Conservation (phyloP, 257 asterid genomes). For the Solanum tacnaense region DNA sequence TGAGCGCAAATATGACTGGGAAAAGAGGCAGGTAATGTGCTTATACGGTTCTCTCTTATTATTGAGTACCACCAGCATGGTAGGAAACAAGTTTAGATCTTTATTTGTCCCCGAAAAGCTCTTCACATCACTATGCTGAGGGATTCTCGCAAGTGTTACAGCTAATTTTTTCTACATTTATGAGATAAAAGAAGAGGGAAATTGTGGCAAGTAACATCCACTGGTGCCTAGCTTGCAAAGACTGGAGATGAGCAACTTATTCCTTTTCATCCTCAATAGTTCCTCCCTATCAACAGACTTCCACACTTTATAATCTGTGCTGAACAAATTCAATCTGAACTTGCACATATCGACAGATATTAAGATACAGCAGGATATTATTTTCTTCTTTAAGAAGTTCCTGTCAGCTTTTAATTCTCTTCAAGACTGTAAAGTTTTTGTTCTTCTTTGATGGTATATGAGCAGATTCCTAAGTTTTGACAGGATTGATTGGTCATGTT, state of each 20-base stretch:
- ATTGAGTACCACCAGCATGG: background rate
- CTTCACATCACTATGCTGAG: background rate
- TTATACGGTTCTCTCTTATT: background rate
- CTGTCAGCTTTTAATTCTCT: background rate
- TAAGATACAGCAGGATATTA: background rate
- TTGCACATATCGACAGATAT: background rate
- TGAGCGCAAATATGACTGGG: slow-evolving; percentile 89
- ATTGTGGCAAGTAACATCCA: background rate
- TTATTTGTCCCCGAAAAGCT: background rate
- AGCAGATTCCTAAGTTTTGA: background rate
- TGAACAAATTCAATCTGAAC: background rate
- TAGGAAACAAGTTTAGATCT: background rate
- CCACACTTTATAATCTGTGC: background rate
- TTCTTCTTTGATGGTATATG: background rate
- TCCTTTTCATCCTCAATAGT: background rate
- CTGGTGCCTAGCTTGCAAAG: background rate
- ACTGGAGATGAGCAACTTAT: background rate
- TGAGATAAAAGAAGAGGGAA: background rate
- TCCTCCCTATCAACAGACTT: background rate
- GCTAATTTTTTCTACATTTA: background rate
- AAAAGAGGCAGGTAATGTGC: slow-evolving; percentile 62
- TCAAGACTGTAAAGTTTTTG: background rate
- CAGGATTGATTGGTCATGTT: background rate
- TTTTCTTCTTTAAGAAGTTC: background rate
- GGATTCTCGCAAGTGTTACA: background rate